Base-by-base conservation (phyloP, 768 basidiomycete species). In the Kwoniella pini region DNA sequence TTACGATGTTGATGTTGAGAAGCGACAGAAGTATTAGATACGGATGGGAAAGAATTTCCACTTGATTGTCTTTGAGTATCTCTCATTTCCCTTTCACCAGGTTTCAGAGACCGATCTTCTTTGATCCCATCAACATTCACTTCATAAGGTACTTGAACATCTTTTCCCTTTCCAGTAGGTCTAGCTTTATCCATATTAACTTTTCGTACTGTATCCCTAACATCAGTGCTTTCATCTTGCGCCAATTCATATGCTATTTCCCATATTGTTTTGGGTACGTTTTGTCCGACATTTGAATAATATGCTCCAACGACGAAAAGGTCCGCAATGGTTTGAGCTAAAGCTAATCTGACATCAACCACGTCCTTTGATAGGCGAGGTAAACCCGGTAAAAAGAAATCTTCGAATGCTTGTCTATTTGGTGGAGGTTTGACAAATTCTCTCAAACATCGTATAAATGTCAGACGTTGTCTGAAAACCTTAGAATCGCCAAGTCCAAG, bases 291-390 rank as follows among this genome's bases (percentile, higher is more conserved):
- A 7, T 63, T 54, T 13, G 55, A 58, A 54, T 72, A 75, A 36
- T 67, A 70, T 15, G 69, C 71, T 11, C 65, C 71, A 2, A 71
- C 61, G 17, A 67, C 69, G 28, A 77, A 79, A 1, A 80, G 67
- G 24, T 71, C 63, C 2, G 85, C 85, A 40, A 86, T 78, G 45
- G 91, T 83, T 49, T 91, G 84, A n/a, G 93, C 87, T 2, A 91
- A 82, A 6, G 86, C 88, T 57, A 96, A 91, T 45, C 91, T 84
- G 31, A 96, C 91, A 62, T 91, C 92, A 51, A 89, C 82, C 12
- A 95, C 86, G 33, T 97, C 94, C 30, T 80, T 72, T 4, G 84
- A 83, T 40, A 94, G 81, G 43, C 74, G 69, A 26, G 81, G 77
- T 19, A 94, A 77, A n/a, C 81, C 79, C 57, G 81, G 75, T 79